Conservation (phyloP, 1,284 basidiomycete genomes). For the Apiotrichum sp. region DNA sequence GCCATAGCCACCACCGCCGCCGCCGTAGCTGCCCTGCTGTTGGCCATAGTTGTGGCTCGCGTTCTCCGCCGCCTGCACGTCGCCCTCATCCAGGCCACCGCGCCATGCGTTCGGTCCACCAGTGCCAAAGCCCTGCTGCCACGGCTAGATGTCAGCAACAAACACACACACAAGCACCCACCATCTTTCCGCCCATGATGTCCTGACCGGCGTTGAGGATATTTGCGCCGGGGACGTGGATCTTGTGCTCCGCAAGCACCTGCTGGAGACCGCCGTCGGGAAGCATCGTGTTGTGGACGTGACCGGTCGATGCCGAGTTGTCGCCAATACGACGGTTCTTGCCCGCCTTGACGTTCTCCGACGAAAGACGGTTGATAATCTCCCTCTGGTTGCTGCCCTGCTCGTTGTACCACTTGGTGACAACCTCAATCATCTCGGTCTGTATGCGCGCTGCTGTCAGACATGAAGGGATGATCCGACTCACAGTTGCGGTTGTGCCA, state of each 20-base stretch:
- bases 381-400: conserved; percentile 55
- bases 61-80: background rate
- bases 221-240: conserved; percentile 40
- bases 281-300: conserved; percentile 40
- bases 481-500: conserved; percentile 58
- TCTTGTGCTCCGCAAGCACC: conserved; percentile 42
- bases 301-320: conserved; percentile 29
- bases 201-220: conserved; percentile 45
- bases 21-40: background rate
- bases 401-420: conserved; percentile 53
- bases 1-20: background rate
- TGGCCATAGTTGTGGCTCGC: background rate
- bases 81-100: background rate
- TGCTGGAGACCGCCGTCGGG: conserved; percentile 44
- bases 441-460: conserved; percentile 73
- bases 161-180: conserved; percentile 10
- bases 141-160: conserved; percentile 27
- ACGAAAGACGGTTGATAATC: conserved; percentile 58
- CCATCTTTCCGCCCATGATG: conserved; percentile 42
- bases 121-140: conserved; percentile 44
- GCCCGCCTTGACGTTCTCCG: conserved; percentile 64
- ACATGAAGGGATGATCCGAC: conserved; percentile 54
- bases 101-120: conserved; percentile 44
- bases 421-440: conserved; percentile 60
- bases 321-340: conserved; percentile 60